Conservation (phyloP, 2,329 filamentous ascomycete genomes). For the Monilinia fructicola region DNA sequence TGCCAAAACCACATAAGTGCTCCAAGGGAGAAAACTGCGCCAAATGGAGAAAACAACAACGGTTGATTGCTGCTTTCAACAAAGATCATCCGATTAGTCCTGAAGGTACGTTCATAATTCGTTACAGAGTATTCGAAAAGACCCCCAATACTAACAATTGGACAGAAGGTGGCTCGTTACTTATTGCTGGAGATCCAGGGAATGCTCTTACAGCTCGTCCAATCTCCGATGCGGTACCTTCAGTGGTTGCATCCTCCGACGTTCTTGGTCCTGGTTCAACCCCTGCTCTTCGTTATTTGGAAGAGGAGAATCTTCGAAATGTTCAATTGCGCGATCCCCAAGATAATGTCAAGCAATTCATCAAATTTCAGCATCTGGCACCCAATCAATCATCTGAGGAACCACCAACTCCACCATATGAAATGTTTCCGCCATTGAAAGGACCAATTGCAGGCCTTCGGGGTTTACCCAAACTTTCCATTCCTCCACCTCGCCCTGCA, state of each 20-base stretch:
- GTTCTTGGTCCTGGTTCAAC: constrained; percentile 70
- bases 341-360: constrained; percentile 89
- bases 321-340: constrained; percentile 76
- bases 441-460: constrained; percentile 56
- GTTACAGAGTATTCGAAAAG: neutral
- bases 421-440: constrained; percentile 53
- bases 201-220: constrained; percentile 71
- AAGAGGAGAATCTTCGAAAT: constrained; percentile 69
- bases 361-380: constrained; percentile 75
- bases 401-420: constrained; percentile 69
- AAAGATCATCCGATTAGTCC: constrained; percentile 68
- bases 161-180: constrained; percentile 60
- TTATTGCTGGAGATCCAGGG: constrained; percentile 76
- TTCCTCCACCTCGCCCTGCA: constrained; percentile 46
- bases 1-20: constrained; percentile 82
- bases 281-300: constrained; percentile 66
- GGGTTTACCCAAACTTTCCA: constrained; percentile 61
- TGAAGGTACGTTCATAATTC: constrained; percentile 33
- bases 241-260: constrained; percentile 88
- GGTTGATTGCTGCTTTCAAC: constrained; percentile 71
- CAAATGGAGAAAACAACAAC: constrained; percentile 79
- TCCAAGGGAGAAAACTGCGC: constrained; percentile 82
- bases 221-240: constrained; percentile 73
- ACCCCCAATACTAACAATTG: neutral
- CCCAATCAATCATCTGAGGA: constrained; percentile 51